A percentile compares a stretch with the other conserved stretches of the same genome.
phyloP scores from a whole-genome alignment of 345 rosid species.

The Aquilaria malaccensis region DNA sequence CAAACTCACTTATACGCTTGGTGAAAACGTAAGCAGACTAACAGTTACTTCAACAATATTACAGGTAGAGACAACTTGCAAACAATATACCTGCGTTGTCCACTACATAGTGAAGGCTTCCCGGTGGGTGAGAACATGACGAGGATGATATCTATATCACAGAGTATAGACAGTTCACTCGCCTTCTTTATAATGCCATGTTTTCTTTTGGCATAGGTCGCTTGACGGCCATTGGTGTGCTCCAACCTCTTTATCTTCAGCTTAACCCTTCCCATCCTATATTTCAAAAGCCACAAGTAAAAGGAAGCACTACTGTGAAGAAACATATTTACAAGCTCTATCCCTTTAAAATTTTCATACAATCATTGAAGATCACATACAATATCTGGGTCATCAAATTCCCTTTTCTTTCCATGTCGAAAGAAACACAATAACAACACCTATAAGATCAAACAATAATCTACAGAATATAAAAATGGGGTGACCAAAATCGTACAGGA shows the following conservation, averaged over 20 bases:
- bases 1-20: too few relatives aligned
- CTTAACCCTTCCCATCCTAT: slow-evolving; percentile 84
- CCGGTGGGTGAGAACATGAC: slow-evolving; percentile 79
- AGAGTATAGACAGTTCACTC: slow-evolving; percentile 58
- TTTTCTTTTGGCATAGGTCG: slow-evolving; percentile 64
- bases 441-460: not conserved
- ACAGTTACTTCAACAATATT: too few relatives aligned
- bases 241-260: slow-evolving; percentile 66
- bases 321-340: not conserved
- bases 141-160: slow-evolving; percentile 62
- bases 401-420: not conserved
- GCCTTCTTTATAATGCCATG: slow-evolving; percentile 79
- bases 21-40: too few relatives aligned
- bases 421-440: not conserved
- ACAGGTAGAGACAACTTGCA: too few relatives aligned
- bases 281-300: not conserved
- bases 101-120: slow-evolving; percentile 52
- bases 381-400: too few relatives aligned
- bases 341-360: not conserved
- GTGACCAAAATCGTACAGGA: too few relatives aligned
- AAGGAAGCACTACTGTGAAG: too few relatives aligned
- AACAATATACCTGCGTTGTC: slow-evolving; percentile 42
- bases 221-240: slow-evolving; percentile 60
- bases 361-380: too few relatives aligned
- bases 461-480: too few relatives aligned